These are phyloP conservation scores for Phytopythium vexans DNA, from an alignment of 352 stramenopile genomes.

Conservation along the genomic window DNA sequence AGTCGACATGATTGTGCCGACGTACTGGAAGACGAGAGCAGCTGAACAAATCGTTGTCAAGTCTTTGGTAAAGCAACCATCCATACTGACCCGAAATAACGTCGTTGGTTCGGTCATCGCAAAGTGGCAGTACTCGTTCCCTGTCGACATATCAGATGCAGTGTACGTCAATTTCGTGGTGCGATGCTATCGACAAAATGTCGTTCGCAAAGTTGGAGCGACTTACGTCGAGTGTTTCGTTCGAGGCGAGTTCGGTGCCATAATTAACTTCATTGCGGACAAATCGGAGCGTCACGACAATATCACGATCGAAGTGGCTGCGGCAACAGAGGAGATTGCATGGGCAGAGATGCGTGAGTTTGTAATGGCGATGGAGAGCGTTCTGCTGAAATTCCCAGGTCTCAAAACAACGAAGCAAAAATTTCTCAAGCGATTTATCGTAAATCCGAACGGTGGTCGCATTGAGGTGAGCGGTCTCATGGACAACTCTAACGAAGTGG, in stretches of 20 bases:
- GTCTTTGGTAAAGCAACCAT: constrained; percentile 2
- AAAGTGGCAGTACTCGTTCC: constrained; percentile 17
- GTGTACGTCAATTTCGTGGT: constrained; percentile 13
- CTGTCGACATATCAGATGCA: constrained; percentile 7
- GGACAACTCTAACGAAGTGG: no score
- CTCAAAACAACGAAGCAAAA: neutral
- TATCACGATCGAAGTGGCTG: constrained; percentile 15
- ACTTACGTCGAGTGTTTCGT: constrained; percentile 5
- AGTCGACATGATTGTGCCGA: constrained; percentile 11
- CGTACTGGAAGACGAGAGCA: constrained; percentile 11
- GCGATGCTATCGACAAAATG: constrained; percentile 6
- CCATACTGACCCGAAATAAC: neutral
- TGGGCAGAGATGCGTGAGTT: constrained; percentile 15
- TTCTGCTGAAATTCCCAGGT: constrained; percentile 5
- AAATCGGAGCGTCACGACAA: neutral
- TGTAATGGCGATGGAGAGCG: constrained; percentile 11
- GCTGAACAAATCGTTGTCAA: no score
- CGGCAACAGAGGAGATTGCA: constrained; percentile 3
- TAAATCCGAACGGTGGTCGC: neutral
- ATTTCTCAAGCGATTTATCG: constrained; percentile 2
- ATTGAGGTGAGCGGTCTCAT: no score
- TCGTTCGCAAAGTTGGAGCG: neutral
- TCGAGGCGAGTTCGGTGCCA: constrained; percentile 7
- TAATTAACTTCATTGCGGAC: constrained; percentile 3
- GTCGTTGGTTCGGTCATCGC: neutral